Conservation (phyloP, 257 asterid genomes). For the Scutellaria galericulata region DNA sequence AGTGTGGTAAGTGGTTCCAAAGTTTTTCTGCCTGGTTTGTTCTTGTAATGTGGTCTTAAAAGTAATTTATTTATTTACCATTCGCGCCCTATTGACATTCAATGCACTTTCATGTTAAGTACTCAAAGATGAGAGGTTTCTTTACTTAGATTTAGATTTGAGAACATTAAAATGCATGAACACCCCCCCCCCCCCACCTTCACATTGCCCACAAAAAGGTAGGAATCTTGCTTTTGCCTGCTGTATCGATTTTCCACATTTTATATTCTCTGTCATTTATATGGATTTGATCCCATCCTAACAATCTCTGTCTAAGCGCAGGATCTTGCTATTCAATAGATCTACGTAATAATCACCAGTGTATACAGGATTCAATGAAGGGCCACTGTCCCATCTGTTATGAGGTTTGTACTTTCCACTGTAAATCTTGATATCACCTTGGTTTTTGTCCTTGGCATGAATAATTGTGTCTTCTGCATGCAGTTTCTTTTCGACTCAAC, state of each 20-base stretch:
- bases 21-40: background rate
- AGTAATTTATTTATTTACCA: background rate
- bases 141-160: constrained; percentile 21
- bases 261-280: background rate
- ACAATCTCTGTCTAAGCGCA: constrained; percentile 39
- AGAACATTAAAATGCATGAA: background rate
- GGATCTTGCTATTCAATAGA: constrained; percentile 83
- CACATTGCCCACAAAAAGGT: background rate
- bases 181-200: background rate
- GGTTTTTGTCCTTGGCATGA: constrained; percentile 18
- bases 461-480: constrained; percentile 28
- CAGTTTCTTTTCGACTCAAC: constrained; percentile 95
- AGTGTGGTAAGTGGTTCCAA: constrained; percentile 66
- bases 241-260: background rate
- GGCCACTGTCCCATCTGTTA: constrained; percentile 92
- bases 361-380: constrained; percentile 93
- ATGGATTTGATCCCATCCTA: constrained; percentile 1
- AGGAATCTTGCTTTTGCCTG: background rate
- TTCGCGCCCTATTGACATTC: background rate
- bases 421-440: background rate
- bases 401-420: constrained; percentile 58
- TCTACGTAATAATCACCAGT: constrained; percentile 72
- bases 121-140: background rate
- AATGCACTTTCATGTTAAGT: background rate
- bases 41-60: constrained; percentile 16